Percentiles rank a stretch among this genome's conserved stretches.
phyloP scores from a whole-genome alignment of 2,329 filamentous ascomycete species.

The Seiridium cupressi region DNA sequence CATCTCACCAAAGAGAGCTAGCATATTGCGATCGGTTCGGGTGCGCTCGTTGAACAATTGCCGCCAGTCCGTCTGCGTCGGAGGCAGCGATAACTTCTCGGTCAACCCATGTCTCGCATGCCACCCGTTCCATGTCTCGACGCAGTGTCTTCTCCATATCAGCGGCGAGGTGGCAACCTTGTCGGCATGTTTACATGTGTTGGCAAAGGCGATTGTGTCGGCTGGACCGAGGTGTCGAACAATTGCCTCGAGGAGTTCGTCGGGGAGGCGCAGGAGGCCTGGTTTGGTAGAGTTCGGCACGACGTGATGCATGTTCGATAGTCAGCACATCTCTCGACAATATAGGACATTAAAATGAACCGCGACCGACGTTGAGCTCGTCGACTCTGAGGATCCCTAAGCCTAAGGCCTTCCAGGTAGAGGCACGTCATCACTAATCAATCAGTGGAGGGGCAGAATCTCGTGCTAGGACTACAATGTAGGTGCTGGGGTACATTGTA shows the following conservation, averaged over 20 bases:
- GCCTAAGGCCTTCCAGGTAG: too few relatives aligned
- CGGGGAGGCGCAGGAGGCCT: conserved; percentile 41
- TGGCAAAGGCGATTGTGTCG: conserved; percentile 40
- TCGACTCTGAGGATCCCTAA: too few relatives aligned
- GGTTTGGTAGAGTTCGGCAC: background rate
- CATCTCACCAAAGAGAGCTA: conserved; percentile 46
- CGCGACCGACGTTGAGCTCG: too few relatives aligned
- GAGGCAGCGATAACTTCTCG: conserved; percentile 35
- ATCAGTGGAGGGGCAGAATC: too few relatives aligned
- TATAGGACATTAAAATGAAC: too few relatives aligned
- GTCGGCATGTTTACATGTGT: conserved; percentile 47
- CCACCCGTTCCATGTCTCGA: conserved; percentile 54
- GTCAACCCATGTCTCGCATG: conserved; percentile 41
- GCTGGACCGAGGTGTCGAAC: conserved; percentile 36
- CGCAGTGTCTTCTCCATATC: conserved; percentile 61
- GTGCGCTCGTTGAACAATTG: conserved; percentile 38
- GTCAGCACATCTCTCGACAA: too few relatives aligned
- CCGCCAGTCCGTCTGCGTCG: conserved; percentile 54
- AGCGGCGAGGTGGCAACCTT: conserved; percentile 51
- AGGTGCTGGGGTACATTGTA: too few relatives aligned
- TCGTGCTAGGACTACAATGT: too few relatives aligned
- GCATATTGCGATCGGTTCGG: conserved; percentile 32
- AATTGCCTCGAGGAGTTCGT: conserved; percentile 62
- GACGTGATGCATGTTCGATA: too few relatives aligned
- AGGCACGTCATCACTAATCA: too few relatives aligned